A percentile compares a stretch with the other conserved stretches of the same genome.
Evolutionary conservation across 1,284 basidiomycete genomes (phyloP).

Genomic region (Heterobasidion parviporum): DNA sequence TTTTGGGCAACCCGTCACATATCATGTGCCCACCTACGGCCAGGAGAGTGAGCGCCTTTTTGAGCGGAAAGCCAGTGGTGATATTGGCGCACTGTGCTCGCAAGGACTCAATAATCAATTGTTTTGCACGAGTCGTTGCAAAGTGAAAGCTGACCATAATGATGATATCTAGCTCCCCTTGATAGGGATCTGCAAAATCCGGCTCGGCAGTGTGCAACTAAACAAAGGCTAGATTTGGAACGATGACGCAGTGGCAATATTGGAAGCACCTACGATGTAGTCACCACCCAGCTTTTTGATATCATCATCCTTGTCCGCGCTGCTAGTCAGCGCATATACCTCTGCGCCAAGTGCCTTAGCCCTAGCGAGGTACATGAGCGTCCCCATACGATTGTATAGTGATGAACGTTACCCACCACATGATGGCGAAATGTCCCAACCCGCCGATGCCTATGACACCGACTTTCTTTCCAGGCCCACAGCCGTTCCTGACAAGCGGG

Average conservation of each 20-base stretch:
- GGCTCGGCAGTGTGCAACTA: neutral
- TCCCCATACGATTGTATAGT: neutral
- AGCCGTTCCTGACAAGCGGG: conserved; percentile 53
- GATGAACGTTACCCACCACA: neutral
- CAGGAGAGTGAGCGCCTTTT: neutral
- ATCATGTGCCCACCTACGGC: neutral
- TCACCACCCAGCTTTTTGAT: neutral
- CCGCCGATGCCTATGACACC: conserved; percentile 63
- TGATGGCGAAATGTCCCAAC: conserved; percentile 26
- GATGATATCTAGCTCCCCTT: neutral
- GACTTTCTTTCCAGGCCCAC: conserved; percentile 58
- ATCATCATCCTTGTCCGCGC: conserved; percentile 48
- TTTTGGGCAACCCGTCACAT: neutral
- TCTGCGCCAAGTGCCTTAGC: conserved; percentile 29
- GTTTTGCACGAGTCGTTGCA: too few relatives aligned
- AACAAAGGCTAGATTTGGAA: neutral
- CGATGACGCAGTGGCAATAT: neutral
- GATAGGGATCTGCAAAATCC: neutral
- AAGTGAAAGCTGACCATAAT: neutral
- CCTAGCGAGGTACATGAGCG: neutral
- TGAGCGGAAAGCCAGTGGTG: neutral
- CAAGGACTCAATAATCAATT: neutral
- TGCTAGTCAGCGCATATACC: conserved; percentile 62
- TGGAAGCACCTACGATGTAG: neutral
- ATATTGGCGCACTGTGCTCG: neutral